Conservation (phyloP, 805 yeast genomes). For the Cyberlindnera euphorbiae region DNA sequence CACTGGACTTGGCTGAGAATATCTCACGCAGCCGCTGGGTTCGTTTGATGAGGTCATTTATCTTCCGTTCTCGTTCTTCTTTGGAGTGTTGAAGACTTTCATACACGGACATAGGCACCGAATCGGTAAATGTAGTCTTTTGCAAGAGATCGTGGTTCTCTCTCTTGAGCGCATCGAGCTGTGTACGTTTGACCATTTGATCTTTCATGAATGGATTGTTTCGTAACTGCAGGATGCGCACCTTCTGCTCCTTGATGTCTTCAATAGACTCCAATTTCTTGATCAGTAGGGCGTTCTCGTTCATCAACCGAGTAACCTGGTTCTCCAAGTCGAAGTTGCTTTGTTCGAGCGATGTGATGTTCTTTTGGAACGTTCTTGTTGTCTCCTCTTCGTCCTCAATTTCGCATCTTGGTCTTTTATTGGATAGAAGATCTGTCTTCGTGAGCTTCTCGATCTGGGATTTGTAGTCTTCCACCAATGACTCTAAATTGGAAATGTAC, state of each 20-base stretch:
- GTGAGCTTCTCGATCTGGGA: slow-evolving; percentile 41
- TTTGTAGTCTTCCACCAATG: slow-evolving; percentile 52
- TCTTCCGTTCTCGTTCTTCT: slow-evolving; percentile 39
- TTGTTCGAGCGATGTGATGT: slow-evolving; percentile 32
- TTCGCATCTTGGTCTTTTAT: slow-evolving; percentile 27
- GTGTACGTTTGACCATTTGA: slow-evolving; percentile 52
- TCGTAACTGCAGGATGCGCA: slow-evolving; percentile 56
- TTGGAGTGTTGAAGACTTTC: slow-evolving; percentile 57
- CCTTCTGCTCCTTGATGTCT: slow-evolving; percentile 32
- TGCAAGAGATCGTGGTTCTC: slow-evolving; percentile 53
- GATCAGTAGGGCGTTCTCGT: slow-evolving; percentile 32
- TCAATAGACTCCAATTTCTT: slow-evolving; percentile 33
- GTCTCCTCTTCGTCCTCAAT: slow-evolving; percentile 14
- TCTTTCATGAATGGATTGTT: slow-evolving; percentile 61
- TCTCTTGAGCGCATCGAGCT: slow-evolving; percentile 43
- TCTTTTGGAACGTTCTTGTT: slow-evolving; percentile 25
- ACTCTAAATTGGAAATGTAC: slow-evolving; percentile 22
- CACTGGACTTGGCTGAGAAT: slow-evolving; percentile 62
- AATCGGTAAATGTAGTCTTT: slow-evolving; percentile 29
- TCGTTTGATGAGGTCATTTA: slow-evolving; percentile 47
- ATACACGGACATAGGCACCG: slow-evolving; percentile 58
- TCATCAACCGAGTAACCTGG: slow-evolving; percentile 33
- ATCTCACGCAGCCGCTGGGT: slow-evolving; percentile 48
- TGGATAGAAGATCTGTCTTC: slow-evolving; percentile 27
- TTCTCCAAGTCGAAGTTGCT: slow-evolving; percentile 37